These are phyloP conservation scores for Nakaseomyces nivariensis DNA, from an alignment of 1,139 yeast genomes.

Conservation along the genomic window DNA sequence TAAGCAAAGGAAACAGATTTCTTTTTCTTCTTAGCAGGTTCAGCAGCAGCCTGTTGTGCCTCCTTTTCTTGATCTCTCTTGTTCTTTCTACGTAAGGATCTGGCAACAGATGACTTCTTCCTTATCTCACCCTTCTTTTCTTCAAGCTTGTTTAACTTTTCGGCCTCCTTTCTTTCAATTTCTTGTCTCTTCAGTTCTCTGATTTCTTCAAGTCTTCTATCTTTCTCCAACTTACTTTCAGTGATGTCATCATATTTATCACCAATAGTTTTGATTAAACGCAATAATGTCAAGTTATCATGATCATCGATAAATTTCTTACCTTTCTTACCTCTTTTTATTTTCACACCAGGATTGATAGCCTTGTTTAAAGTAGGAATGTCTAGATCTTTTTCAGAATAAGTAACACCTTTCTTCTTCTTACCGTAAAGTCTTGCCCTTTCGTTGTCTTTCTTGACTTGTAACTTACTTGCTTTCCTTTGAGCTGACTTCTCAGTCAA, in stretches of 20 bases:
- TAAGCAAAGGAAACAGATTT: constrained; percentile 13
- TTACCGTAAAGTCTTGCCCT: constrained; percentile 60
- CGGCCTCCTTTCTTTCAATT: constrained; percentile 72
- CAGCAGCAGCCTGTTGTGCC: constrained; percentile 28
- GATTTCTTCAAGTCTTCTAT: constrained; percentile 79
- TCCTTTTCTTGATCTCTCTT: constrained; percentile 42
- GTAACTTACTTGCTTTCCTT: constrained; percentile 41
- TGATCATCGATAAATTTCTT: constrained; percentile 75
- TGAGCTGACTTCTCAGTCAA: constrained; percentile 50
- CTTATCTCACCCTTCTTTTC: constrained; percentile 70
- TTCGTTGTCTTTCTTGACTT: constrained; percentile 57
- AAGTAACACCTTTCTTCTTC: constrained; percentile 49
- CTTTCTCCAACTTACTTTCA: constrained; percentile 84
- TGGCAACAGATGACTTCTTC: constrained; percentile 58
- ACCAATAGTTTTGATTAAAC: constrained; percentile 71
- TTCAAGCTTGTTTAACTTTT: constrained; percentile 58
- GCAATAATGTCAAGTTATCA: constrained; percentile 51
- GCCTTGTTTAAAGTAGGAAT: constrained; percentile 76
- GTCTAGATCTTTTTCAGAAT: constrained; percentile 67
- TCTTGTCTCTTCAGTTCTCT: constrained; percentile 81
- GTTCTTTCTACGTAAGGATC: constrained; percentile 59
- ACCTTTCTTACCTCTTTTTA: constrained; percentile 79
- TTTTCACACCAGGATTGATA: constrained; percentile 74
- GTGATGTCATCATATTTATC: constrained; percentile 73
- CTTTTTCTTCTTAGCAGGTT: constrained; percentile 22